Evolutionary conservation across 805 yeast genomes (phyloP), one percentile per base, ranked within the genome.

Genomic region (Starmerella vaccinii): DNA sequence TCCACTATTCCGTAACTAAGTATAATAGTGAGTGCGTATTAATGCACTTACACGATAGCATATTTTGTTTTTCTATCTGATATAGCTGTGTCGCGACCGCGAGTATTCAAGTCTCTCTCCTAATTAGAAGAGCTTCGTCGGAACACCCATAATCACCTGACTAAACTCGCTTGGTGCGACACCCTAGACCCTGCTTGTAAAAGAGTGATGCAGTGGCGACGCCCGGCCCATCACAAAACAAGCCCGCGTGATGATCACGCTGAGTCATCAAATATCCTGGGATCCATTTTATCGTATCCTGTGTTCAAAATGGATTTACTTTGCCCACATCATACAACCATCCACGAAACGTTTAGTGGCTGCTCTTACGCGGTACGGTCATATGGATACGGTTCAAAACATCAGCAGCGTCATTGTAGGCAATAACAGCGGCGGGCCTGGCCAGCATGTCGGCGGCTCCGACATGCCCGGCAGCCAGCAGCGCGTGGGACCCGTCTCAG

Each of bases 341-440:
- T 39, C 56, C 55, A 44, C 55, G 55, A 52, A 52, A 49, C 56
- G 53, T 49, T 52, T 49, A 52, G 49, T 42, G 40, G 47, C 24
- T 9, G 27, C 45, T 19, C 45, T 33, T 45, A 53, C 57, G 46
- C 48, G 51, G 52, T 53, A 53, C 57, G 57, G 57, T 53, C 57
- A 49, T 27, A 42, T 55, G 58, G 58, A 55, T 26, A 55, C 56
- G 48, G 56, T 55, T n/a, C 58, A 52, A 42, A 55, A 55, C 33
- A 50, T 55, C 33, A 24, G 54, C 38, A 39, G 51, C 38, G 54
- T 51, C 29, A 50, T 54, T 33, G 55, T 49, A 3, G 52, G 47
- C 22, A 29, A 23, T 23, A 24, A 46, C 32, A 23, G 32, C 33
- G 35, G 34, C 35, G 21, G 34, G 16, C 37, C 37, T 1, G 35